A percentile compares a stretch with the other conserved stretches of the same genome.
These are phyloP conservation scores for Collybia nuda DNA, from an alignment of 768 basidiomycete genomes.

Conservation along the genomic window DNA sequence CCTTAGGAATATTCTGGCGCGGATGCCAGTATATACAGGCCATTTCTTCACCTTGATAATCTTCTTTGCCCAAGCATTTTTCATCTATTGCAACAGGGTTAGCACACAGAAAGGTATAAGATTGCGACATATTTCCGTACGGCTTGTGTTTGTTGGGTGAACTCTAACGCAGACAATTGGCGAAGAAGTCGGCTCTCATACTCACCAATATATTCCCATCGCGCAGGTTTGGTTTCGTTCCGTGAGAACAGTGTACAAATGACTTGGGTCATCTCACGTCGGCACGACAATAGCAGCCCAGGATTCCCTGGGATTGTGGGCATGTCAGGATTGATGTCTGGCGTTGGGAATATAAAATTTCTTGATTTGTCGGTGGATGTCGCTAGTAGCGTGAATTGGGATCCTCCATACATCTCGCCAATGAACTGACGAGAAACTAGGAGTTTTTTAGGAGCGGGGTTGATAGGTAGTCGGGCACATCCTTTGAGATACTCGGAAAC, in stretches of 20 bases:
- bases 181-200: constrained; percentile 19
- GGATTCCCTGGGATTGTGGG: constrained; percentile 19
- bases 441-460: background rate
- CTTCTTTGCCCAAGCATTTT: constrained; percentile 16
- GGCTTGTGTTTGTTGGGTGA: constrained; percentile 11
- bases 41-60: constrained; percentile 13
- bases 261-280: constrained; percentile 15
- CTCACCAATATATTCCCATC: constrained; percentile 24
- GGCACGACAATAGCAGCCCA: constrained; percentile 20
- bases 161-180: constrained; percentile 16
- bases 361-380: background rate
- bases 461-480: background rate
- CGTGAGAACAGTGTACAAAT: constrained; percentile 19
- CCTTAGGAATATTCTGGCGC: constrained; percentile 22
- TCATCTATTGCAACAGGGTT: constrained; percentile 5
- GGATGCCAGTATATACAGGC: constrained; percentile 21
- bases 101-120: background rate
- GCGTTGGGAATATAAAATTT: constrained; percentile 15
- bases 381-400: background rate
- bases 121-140: constrained; percentile 1
- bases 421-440: constrained; percentile 6
- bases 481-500: background rate
- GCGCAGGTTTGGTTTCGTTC: constrained; percentile 1
- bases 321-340: constrained; percentile 19
- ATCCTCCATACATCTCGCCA: constrained; percentile 1